Percentiles rank a stretch among this genome's conserved stretches.
Evolutionary conservation across 2,329 filamentous ascomycete genomes (phyloP).

Genomic region (Claviceps pazoutovae): DNA sequence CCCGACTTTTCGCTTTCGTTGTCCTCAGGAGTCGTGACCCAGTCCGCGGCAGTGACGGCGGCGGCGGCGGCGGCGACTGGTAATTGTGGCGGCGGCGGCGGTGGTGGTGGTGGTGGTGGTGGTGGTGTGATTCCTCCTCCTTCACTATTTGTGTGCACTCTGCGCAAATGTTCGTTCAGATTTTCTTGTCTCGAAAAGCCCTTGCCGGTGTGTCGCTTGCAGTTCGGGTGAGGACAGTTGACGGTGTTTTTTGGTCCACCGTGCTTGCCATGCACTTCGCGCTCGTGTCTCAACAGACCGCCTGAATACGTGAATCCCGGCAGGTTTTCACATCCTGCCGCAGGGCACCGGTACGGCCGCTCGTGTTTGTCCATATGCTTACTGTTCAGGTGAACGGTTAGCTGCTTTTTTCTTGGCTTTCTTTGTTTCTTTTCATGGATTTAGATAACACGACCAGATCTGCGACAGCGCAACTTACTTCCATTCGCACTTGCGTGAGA

Average conservation of each 20-base stretch:
- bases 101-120: background rate
- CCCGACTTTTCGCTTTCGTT: slow-evolving; percentile 32
- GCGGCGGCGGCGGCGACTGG: background rate
- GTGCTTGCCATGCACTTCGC: slow-evolving; percentile 85
- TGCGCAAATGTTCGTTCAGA: slow-evolving; percentile 79
- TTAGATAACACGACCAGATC: background rate
- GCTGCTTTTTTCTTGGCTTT: slow-evolving; percentile 5
- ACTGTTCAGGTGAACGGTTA: slow-evolving; percentile 35
- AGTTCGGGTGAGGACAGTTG: slow-evolving; percentile 73
- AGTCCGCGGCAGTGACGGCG: slow-evolving; percentile 12
- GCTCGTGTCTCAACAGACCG: slow-evolving; percentile 75
- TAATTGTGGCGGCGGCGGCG: slow-evolving; percentile 2
- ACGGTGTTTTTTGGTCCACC: slow-evolving; percentile 77
- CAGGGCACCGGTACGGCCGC: slow-evolving; percentile 74
- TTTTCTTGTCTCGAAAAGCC: slow-evolving; percentile 92
- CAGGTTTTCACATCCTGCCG: slow-evolving; percentile 76
- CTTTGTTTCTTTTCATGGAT: slow-evolving; percentile 6
- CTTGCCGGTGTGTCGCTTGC: slow-evolving; percentile 77
- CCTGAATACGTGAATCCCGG: slow-evolving; percentile 93
- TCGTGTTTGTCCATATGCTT: slow-evolving; percentile 99
- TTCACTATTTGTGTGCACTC: slow-evolving; percentile 56
- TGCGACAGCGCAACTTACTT: slow-evolving; percentile 46
- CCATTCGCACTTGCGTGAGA: slow-evolving; percentile 83
- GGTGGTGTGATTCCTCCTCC: slow-evolving; percentile 17
- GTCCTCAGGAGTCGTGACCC: slow-evolving; percentile 28